phyloP scores from a whole-genome alignment of 805 yeast species.

The Candida ulmi region DNA sequence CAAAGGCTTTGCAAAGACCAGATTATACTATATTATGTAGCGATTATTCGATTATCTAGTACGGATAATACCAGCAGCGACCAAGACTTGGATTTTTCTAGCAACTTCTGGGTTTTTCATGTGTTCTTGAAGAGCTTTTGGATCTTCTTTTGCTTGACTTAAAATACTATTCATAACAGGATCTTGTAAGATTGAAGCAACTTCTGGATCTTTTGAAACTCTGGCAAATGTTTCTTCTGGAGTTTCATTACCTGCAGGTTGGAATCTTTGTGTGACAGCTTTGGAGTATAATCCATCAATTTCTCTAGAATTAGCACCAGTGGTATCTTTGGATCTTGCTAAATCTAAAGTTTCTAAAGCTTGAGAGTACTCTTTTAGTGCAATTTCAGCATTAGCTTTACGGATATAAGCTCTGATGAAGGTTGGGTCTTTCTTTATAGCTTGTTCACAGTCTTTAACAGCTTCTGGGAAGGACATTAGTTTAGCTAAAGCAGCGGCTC shows the following conservation, averaged over 20 bases:
- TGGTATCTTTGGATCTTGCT: constrained; percentile 73
- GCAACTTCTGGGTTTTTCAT: constrained; percentile 94
- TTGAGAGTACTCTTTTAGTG: constrained; percentile 79
- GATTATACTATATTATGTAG: too few species aligned
- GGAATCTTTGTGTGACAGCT: constrained; percentile 77
- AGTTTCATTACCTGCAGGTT: constrained; percentile 72
- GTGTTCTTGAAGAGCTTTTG: constrained; percentile 95
- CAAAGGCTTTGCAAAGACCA: too few species aligned
- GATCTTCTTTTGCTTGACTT: constrained; percentile 89
- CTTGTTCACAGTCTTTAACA: constrained; percentile 83
- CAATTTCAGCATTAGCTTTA: constrained; percentile 91
- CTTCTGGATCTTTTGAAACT: constrained; percentile 90
- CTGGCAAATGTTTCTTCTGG: constrained; percentile 92
- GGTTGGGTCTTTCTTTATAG: constrained; percentile 80
- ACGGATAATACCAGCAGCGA: constrained; percentile 96
- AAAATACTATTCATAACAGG: constrained; percentile 95
- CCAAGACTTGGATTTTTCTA: constrained; percentile 79
- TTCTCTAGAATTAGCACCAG: constrained; percentile 60
- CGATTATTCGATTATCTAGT: constrained; percentile 44
- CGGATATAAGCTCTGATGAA: constrained; percentile 95
- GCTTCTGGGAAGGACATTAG: constrained; percentile 97
- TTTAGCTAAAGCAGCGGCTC: constrained; percentile 96
- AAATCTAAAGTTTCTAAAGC: constrained; percentile 75
- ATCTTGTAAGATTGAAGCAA: constrained; percentile 80
- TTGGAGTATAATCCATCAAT: constrained; percentile 77